Base-by-base conservation (phyloP, 2,329 filamentous ascomycete genomes). In the Fusarium oxysporum region DNA sequence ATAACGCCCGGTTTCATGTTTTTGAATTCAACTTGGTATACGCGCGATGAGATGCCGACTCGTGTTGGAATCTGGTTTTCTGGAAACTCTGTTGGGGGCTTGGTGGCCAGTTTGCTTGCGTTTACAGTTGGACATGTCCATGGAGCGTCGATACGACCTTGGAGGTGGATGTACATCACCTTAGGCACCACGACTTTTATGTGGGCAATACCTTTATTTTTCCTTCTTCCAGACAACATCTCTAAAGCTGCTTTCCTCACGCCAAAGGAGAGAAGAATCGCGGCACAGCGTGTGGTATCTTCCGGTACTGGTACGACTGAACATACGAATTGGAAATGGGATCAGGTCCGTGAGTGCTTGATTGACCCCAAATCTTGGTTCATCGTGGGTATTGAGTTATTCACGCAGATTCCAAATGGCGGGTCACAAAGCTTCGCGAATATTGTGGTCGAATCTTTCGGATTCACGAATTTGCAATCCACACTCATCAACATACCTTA, bases 291-390 rank as follows among this genome's bases (percentile, higher is more conserved):
- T 37, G 83, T 86, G 11, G 81, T 85, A 6, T 78, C 86, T 37
- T 84, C 85, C 1, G 88, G 88, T 19, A 88, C 86, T 3, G 89
- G 88, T 1, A 80, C 79, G 21, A 88, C 86, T 0, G 85, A 87
- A 37, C 84, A 85, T 16, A 79, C 84, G 3, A 77, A 72, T 14
- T 90, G 86, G 84, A 83, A 82, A 58, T 85, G 84, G 82, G 80
- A 84, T 5, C 89, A 91, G 74, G 79, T 85, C 33, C 65, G 78
- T 9, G 89, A 91, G 77, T 89, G 87, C 54, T 77, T 91, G 0
- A 59, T 82, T 14, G 89, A 90, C 71, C 88, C 87, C 6, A 90
- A 91, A 78, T 89, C 88, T 0, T 91, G 88, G 88, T 80, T 91
- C 53, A 84, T 91, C 50, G 84, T 89, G 64, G 81, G 81, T 4